A percentile compares a stretch with the other conserved stretches of the same genome.
These are phyloP conservation scores for Boletus vermiculosoides DNA, from an alignment of 768 basidiomycete genomes.

Conservation along the genomic window DNA sequence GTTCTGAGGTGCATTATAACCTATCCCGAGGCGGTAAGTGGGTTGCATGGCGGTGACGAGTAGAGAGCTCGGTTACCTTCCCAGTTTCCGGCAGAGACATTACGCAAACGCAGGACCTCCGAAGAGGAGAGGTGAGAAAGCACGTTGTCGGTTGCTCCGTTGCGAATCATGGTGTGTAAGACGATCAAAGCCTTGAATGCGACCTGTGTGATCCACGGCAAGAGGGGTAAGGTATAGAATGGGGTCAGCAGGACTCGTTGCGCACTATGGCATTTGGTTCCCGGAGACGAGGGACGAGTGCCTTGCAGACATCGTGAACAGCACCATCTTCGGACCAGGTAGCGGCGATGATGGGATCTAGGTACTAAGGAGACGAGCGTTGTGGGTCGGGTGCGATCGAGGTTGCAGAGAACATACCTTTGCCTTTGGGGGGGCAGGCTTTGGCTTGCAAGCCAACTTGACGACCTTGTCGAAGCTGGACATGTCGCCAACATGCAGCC, in stretches of 20 bases:
- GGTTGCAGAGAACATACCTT: conserved; percentile 55
- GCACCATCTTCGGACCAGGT: conserved; percentile 97
- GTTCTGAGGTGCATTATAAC: conserved; percentile 84
- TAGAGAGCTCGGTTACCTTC: conserved; percentile 58
- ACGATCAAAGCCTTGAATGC: conserved; percentile 98
- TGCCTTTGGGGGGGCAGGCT: conserved; percentile 91
- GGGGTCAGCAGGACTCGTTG: conserved; percentile 4
- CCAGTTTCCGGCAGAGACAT: conserved; percentile 80
- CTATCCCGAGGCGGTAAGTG: conserved; percentile 38
- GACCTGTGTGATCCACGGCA: conserved; percentile 48
- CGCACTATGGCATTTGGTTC: conserved; percentile 91
- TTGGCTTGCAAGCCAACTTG: conserved; percentile 96
- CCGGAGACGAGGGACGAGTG: conserved; percentile 77
- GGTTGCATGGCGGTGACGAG: neutral
- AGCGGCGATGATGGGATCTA: conserved; percentile 93
- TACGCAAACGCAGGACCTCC: conserved; percentile 78
- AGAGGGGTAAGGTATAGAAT: neutral
- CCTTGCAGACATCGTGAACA: conserved; percentile 89
- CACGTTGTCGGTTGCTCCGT: conserved; percentile 93
- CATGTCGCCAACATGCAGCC: conserved; percentile 37
- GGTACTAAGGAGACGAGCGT: conserved; percentile 56
- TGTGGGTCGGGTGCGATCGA: neutral
- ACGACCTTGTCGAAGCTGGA: conserved; percentile 89
- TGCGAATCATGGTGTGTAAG: conserved; percentile 94
- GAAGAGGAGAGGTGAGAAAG: conserved; percentile 77